A percentile compares a stretch with the other conserved stretches of the same genome.
Conservation (phyloP, 805 yeast species). For the Cyberlindnera subsufficiens region DNA sequence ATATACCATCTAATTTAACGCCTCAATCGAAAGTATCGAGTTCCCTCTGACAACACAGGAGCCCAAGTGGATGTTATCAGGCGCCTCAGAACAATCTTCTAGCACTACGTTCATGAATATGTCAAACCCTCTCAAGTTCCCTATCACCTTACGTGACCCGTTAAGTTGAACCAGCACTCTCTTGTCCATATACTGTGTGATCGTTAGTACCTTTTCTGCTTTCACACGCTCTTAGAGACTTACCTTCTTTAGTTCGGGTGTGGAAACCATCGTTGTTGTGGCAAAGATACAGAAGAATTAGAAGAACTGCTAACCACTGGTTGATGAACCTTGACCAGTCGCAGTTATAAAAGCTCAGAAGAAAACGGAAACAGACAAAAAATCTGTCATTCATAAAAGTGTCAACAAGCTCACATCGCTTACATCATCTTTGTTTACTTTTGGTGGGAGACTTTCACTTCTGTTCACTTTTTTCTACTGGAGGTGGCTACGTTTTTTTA, state of each 20-base stretch:
- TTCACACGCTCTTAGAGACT: conserved; percentile 16
- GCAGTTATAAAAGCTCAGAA: no score
- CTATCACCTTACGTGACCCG: conserved; percentile 74
- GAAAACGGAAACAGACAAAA: no score
- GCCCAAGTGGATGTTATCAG: conserved; percentile 54
- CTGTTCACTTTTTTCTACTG: no score
- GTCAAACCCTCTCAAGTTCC: conserved; percentile 82
- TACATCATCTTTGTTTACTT: no score
- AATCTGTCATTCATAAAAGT: no score
- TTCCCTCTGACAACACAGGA: conserved; percentile 74
- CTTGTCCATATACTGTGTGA: conserved; percentile 67
- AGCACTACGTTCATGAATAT: conserved; percentile 66
- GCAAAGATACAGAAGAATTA: no score
- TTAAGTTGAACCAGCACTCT: conserved; percentile 68
- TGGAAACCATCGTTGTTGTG: conserved; percentile 41
- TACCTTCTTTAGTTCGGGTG: conserved; percentile 55
- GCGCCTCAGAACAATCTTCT: conserved; percentile 64
- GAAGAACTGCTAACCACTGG: no score
- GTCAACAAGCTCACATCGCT: no score
- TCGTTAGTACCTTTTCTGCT: conserved; percentile 3
- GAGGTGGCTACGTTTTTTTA: no score
- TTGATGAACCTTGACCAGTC: no score
- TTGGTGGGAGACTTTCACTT: no score
- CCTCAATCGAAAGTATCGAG: conserved; percentile 66
- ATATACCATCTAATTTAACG: conserved; percentile 20